A percentile compares a stretch with the other conserved stretches of the same genome.
These are phyloP conservation scores for Yamadazyma sp. DNA, from an alignment of 1,139 yeast species.

Conservation along the genomic window DNA sequence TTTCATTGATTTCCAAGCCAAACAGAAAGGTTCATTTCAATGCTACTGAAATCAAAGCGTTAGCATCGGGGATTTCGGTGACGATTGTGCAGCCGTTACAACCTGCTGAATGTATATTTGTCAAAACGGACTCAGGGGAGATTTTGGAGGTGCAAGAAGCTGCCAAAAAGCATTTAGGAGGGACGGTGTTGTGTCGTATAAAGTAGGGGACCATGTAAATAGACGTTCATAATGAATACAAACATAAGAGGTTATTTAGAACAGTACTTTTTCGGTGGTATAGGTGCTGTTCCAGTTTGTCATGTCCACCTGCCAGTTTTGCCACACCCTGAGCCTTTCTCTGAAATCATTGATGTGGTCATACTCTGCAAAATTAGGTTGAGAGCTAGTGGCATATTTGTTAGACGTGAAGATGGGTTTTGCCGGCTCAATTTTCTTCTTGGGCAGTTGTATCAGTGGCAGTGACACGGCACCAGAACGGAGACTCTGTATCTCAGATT, in stretches of 20 bases:
- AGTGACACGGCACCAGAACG: conserved; percentile 4
- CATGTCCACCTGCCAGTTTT: conserved; percentile 87
- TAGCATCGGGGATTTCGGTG: conserved; percentile 75
- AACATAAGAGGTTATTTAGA: not conserved
- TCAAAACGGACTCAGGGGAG: conserved; percentile 52
- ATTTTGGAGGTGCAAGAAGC: conserved; percentile 83
- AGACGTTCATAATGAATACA: not conserved
- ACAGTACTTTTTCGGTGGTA: conserved; percentile 25
- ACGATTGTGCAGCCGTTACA: conserved; percentile 78
- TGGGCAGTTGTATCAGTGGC: conserved; percentile 7
- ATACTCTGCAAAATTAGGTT: conserved; percentile 24
- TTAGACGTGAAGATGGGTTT: conserved; percentile 37
- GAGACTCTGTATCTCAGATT: conserved; percentile 21
- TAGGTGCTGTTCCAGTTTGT: conserved; percentile 59
- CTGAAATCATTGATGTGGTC: conserved; percentile 35
- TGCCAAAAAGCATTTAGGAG: conserved; percentile 67
- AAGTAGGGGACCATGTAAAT: conserved; percentile 30
- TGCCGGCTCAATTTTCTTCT: conserved; percentile 25
- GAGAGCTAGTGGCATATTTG: conserved; percentile 34
- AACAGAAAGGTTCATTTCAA: conserved; percentile 70
- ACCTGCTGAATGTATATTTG: conserved; percentile 86
- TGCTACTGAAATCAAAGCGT: conserved; percentile 62
- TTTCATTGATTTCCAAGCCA: conserved; percentile 81
- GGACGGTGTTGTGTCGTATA: conserved; percentile 82
- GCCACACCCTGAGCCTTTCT: conserved; percentile 59